A percentile compares a stretch with the other conserved stretches of the same genome.
Conservation (phyloP, 2,329 filamentous ascomycete genomes). For the Aspergillus eucalypticola region DNA sequence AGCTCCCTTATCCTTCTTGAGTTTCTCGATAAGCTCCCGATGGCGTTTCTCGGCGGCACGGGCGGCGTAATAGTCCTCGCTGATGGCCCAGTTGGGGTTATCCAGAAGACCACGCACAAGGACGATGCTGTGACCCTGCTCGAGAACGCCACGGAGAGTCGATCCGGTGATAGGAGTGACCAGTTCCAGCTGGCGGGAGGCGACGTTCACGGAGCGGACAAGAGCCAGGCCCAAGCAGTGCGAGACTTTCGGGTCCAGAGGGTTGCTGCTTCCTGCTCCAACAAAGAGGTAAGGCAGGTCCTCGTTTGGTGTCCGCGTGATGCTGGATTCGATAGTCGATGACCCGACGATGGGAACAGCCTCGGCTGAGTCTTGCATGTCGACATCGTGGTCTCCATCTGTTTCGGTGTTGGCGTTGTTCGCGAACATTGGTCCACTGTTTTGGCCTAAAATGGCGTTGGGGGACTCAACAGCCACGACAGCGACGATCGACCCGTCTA, state of each 20-base stretch:
- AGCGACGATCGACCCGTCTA: conserved; percentile 57
- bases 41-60: conserved; percentile 39
- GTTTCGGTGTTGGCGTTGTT: not conserved
- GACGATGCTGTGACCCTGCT: conserved; percentile 44
- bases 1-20: conserved; percentile 20
- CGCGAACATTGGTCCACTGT: conserved; percentile 1
- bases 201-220: conserved; percentile 44
- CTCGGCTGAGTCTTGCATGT: conserved; percentile 6
- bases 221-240: conserved; percentile 53
- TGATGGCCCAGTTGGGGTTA: conserved; percentile 48
- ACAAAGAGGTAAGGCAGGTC: conserved; percentile 54
- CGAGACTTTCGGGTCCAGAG: conserved; percentile 51
- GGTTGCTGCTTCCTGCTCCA: conserved; percentile 42
- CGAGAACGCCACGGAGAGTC: conserved; percentile 31
- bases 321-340: conserved; percentile 17
- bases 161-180: conserved; percentile 50
- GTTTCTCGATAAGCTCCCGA: conserved; percentile 24
- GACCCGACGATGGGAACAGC: not conserved
- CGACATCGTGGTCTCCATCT: conserved; percentile 15
- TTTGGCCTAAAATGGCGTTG: conserved; percentile 28
- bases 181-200: conserved; percentile 45
- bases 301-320: conserved; percentile 46
- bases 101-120: conserved; percentile 51
- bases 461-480: conserved; percentile 52
- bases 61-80: conserved; percentile 45